These are phyloP conservation scores for Brassica carinata DNA, from an alignment of 345 rosid species.

Conservation along the genomic window DNA sequence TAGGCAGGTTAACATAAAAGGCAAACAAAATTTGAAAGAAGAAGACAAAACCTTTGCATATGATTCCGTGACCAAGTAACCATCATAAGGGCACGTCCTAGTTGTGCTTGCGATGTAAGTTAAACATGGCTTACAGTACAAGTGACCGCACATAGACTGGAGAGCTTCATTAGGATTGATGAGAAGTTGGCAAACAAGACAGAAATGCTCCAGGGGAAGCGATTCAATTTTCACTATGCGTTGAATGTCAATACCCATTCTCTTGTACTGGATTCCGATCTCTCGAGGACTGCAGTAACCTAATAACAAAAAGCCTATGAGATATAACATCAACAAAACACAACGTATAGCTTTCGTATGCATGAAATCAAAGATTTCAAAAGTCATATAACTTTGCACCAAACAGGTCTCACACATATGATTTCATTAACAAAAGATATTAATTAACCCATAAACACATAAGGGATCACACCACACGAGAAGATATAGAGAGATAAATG, in stretches of 20 bases:
- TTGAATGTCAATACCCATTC: too few relatives aligned
- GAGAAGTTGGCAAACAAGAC: too few relatives aligned
- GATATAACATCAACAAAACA: neutral
- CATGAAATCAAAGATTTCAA: neutral
- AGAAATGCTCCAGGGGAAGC: too few relatives aligned
- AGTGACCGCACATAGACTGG: constrained; percentile 79
- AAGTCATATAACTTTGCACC: neutral
- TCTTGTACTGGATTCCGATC: constrained; percentile 43
- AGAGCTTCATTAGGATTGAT: constrained; percentile 78
- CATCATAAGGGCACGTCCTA: constrained; percentile 78
- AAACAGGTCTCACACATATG: neutral
- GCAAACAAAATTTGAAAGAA: neutral
- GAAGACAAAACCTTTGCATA: constrained; percentile 63
- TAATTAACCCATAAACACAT: neutral
- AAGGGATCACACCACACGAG: neutral
- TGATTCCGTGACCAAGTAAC: too few relatives aligned
- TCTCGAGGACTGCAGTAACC: constrained; percentile 40
- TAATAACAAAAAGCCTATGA: neutral
- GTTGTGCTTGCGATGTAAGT: constrained; percentile 62
- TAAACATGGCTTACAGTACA: constrained; percentile 78
- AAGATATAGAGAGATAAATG: neutral
- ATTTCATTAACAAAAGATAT: neutral
- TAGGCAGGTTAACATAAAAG: neutral
- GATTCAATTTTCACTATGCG: too few relatives aligned
- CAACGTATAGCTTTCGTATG: neutral